Evolutionary conservation across 441 rosid genomes (phyloP).

Genomic region (Capsella rubella): DNA sequence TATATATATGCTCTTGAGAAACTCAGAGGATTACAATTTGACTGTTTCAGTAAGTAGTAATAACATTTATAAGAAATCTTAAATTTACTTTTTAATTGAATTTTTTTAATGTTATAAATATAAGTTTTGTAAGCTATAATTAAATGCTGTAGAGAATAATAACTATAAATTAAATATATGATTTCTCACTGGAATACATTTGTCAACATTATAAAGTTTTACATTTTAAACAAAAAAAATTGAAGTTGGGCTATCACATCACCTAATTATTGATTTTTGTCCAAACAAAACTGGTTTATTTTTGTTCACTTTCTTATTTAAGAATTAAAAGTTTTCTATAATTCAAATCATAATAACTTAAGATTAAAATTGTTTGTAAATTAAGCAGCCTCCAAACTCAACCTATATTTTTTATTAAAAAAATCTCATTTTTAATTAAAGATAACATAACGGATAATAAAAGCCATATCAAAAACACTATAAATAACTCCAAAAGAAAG

Average conservation of each 20-base stretch:
- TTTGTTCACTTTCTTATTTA: too few species aligned
- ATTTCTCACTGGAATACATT: neutral
- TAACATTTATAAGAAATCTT: neutral
- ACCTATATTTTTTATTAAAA: neutral
- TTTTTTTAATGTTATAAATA: neutral
- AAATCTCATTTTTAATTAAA: neutral
- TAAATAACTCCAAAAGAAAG: constrained; percentile 16
- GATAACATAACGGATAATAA: neutral
- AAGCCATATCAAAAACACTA: constrained; percentile 20
- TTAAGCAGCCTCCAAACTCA: neutral
- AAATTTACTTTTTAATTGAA: neutral
- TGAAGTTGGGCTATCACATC: neutral
- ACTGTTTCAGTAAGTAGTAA: too few species aligned
- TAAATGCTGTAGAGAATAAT: neutral
- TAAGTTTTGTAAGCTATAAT: neutral
- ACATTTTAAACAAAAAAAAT: too few species aligned
- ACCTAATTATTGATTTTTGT: neutral
- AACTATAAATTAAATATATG: neutral
- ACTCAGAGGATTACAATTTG: too few species aligned
- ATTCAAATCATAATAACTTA: too few species aligned
- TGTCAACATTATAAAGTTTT: neutral
- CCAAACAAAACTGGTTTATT: neutral
- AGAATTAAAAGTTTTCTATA: too few species aligned
- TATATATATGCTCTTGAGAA: neutral
- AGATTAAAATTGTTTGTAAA: neutral